Base-by-base conservation (phyloP, 164 flowering plant genomes). In the Sextonia rubra region DNA sequence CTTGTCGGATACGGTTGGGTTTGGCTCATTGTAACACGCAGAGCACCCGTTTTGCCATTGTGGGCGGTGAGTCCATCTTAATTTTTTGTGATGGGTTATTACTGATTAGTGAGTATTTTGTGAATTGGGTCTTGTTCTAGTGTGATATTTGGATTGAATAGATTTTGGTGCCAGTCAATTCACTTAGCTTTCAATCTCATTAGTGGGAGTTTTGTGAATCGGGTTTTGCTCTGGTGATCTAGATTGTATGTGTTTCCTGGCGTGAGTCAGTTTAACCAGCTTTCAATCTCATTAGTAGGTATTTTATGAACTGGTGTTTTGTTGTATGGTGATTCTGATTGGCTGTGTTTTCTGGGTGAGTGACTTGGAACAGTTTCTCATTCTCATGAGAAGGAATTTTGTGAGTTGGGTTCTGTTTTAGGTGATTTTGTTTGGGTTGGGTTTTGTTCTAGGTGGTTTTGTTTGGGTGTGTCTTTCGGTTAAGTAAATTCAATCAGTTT, bases 1-100 rank as follows among this genome's bases (percentile, higher is more conserved):
- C 76, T 96, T 69, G 47, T 91, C 79, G 99, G 99, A 7, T 93
- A 96, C 79, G 98, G 98, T 32, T 86, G 84, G 94, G 91, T 95
- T 76, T 93, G 99, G 99, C 84, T 93, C 66, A 75, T 91, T 23
- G 89, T 93, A 25, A 95, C 97, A 0, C 83, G 84, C 27, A 81
- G 91, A 72, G 78, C 79, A 60, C 92, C 97, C 0, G 64, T 60
- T 74, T 68, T 93, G 77, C 97, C 98, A 60, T 76, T 96, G 70
- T 96, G 99, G 99, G 98, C 87, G 81, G 99, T 95, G 77, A 90
- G 98, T 88, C 52, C 6, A 18, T 71, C 48, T 22, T 2, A 0
- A 29, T 64, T 70, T 62, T 70, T 37, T 27, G 24, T 64, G 26
- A 20, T n/a, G 64, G 24, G 2, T 23, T 61, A 12, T 14, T 52